phyloP scores from a whole-genome alignment of 306 rosid genomes.

The Lablab purpureus region DNA sequence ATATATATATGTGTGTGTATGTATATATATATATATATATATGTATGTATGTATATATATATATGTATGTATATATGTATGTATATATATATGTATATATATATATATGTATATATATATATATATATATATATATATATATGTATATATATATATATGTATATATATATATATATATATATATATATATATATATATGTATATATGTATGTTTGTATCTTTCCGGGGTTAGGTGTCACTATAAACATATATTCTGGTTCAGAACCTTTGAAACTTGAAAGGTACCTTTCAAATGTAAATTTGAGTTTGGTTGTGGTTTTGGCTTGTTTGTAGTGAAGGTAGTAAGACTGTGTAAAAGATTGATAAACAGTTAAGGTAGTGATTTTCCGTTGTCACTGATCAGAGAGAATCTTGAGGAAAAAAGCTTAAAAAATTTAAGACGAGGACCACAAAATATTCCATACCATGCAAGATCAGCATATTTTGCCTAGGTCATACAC shows the following conservation, averaged over 20 bases:
- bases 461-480: background rate
- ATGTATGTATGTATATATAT: background rate
- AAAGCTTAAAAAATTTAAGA: conserved; percentile 30
- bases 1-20: too few species aligned
- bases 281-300: conserved; percentile 21
- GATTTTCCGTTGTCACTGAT: conserved; percentile 49
- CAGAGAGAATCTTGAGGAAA: conserved; percentile 47
- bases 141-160: background rate
- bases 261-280: conserved; percentile 44
- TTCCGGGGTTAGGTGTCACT: background rate
- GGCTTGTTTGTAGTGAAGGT: conserved; percentile 41
- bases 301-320: conserved; percentile 30
- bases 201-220: too few species aligned
- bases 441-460: conserved; percentile 51
- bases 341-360: conserved; percentile 19
- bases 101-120: background rate
- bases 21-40: too few species aligned
- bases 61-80: too few species aligned
- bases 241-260: background rate
- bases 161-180: background rate
- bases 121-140: background rate
- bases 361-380: conserved; percentile 24
- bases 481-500: conserved; percentile 14
- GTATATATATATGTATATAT: background rate
- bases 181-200: background rate